Conservation (phyloP, 495 filamentous ascomycete species). For the Coniosporium apollinis region DNA sequence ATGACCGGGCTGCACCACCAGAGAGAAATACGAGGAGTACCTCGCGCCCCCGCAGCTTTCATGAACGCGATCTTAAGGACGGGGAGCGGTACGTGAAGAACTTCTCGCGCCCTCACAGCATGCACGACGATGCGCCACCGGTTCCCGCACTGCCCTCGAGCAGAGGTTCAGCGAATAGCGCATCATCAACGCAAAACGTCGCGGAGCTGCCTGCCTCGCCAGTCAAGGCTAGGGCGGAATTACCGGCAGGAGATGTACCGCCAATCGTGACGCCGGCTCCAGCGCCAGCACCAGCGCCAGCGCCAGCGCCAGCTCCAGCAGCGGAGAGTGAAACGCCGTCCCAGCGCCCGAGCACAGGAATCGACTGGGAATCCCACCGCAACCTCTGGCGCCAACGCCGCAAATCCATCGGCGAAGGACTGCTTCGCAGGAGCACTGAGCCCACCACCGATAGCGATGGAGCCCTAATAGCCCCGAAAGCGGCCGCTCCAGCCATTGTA, state of each 20-base stretch:
- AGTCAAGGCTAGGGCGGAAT: too few relatives aligned
- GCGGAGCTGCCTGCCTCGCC: too few relatives aligned
- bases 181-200: too few relatives aligned
- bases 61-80: constrained; percentile 10
- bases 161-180: too few relatives aligned
- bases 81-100: too few relatives aligned
- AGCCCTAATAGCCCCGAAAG: background rate
- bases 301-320: background rate
- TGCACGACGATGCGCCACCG: constrained; percentile 11
- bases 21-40: constrained; percentile 4
- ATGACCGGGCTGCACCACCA: constrained; percentile 18
- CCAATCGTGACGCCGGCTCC: too few relatives aligned
- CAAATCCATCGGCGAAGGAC: constrained; percentile 11
- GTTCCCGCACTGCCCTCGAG: constrained; percentile 14
- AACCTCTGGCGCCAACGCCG: constrained; percentile 14
- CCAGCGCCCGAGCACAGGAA: too few relatives aligned
- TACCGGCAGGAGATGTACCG: too few relatives aligned
- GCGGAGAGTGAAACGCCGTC: too few relatives aligned
- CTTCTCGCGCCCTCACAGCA: constrained; percentile 10
- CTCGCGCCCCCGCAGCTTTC: constrained; percentile 6
- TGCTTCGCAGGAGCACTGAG: constrained; percentile 1
- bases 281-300: too few relatives aligned
- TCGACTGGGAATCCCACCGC: constrained; percentile 12
- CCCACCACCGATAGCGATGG: background rate
- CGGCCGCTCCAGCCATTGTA: constrained; percentile 6